Evolutionary conservation across 495 filamentous ascomycete species (phyloP), one percentile per base, ranked within the genome.

Genomic region (Collariella sp.): DNA sequence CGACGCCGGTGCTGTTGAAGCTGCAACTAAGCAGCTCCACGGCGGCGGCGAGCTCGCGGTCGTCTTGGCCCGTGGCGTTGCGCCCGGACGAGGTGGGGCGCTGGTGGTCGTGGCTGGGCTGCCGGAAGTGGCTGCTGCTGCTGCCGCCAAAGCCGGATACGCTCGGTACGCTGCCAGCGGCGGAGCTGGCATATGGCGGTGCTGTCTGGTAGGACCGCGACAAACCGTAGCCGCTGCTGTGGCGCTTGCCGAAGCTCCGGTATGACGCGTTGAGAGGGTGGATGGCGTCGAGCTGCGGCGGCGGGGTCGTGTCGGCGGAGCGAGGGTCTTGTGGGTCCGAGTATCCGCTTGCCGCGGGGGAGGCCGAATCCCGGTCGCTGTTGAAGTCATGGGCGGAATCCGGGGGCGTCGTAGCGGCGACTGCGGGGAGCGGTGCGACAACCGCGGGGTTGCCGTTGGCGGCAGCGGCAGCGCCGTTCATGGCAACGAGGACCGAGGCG

Each of bases 11-110:
- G 49, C 85, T 91, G 39, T 86, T 84, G 63, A 95, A 90, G 67
- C 89, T 94, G 79, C 93, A 96, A 66, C 84, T 87, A 23, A 89
- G 72, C 56, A 96, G 72, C 57, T 91, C 89, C 36, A 96, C 88
- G 4, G 91, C 91, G 4, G 93, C 91, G 7, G 91, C 93, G 52
- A 98, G 76, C 55, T 85, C 83, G 26, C 80, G 84, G 61, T 91
- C 88, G 52, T 96, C 91, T 55, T 83, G 68, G 26, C 77, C 75
- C 3, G 79, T 82, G 34, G 79, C 78, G 49, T 80, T 83, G 57
- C 70, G 65, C 52, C 86, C 73, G 50, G 84, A 74, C 52, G 84
- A 78, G 67, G 77, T 67, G 56, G 86, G 76, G 67, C 85, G 70
- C 68, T 76, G 74, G n/a, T n/a, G n/a, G 49, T 80, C 77, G 42